Conservation (phyloP, 331 rosid genomes). For the Spiraea crenata region DNA sequence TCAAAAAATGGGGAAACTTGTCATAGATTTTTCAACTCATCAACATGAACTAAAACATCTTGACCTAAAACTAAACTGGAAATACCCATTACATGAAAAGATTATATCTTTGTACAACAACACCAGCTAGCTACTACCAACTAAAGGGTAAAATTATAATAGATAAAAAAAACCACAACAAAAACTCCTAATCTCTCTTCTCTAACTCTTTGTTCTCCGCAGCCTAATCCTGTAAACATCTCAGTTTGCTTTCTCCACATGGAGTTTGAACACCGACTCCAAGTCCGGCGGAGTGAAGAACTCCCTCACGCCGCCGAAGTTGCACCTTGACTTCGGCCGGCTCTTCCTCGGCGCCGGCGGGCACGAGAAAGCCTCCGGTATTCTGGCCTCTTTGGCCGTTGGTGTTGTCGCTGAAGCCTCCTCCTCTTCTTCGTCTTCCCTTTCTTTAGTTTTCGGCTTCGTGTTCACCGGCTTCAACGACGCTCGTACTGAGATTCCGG, state of each 20-base stretch:
- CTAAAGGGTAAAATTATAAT: constrained; percentile 4
- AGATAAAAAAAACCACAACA: constrained; percentile 13
- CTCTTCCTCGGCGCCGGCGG: constrained; percentile 93
- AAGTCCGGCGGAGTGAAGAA: constrained; percentile 83
- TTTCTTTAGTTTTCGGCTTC: constrained; percentile 34
- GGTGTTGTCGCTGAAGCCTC: constrained; percentile 66
- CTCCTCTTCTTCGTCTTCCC: constrained; percentile 35
- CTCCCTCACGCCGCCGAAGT: constrained; percentile 50
- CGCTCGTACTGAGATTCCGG: constrained; percentile 58
- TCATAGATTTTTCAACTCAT: neutral
- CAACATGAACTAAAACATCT: constrained; percentile 5
- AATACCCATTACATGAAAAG: constrained; percentile 46
- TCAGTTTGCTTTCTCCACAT: constrained; percentile 60
- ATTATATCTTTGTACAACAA: constrained; percentile 59
- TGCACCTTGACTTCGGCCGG: constrained; percentile 45
- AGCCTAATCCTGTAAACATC: constrained; percentile 19
- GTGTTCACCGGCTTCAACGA: constrained; percentile 74
- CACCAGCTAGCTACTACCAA: constrained; percentile 25
- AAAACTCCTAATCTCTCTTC: constrained; percentile 39
- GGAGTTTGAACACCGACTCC: constrained; percentile 80
- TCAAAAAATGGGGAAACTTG: neutral
- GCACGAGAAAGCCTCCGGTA: constrained; percentile 61
- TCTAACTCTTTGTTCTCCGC: constrained; percentile 28
- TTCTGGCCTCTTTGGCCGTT: constrained; percentile 70
- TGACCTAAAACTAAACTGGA: constrained; percentile 34